These are phyloP conservation scores for Eremothecium cymbalariae DNA, from an alignment of 1,139 yeast species.

Conservation along the genomic window DNA sequence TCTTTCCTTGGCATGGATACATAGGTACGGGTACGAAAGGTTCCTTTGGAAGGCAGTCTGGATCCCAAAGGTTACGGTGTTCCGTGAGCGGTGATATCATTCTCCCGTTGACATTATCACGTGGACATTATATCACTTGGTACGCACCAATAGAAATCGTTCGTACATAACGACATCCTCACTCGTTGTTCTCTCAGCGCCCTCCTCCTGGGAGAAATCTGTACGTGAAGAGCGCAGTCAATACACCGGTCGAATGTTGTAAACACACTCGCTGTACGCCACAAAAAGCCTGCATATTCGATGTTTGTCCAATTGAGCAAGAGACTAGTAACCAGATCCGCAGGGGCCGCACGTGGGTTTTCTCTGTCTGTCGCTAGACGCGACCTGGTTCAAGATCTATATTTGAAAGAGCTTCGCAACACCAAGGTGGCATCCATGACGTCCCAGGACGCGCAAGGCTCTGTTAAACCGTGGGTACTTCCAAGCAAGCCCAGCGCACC, in stretches of 20 bases:
- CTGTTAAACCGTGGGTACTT: constrained; percentile 72
- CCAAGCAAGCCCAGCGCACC: constrained; percentile 73
- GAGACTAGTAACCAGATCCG: constrained; percentile 6
- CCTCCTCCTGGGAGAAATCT: too few relatives aligned
- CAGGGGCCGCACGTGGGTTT: constrained; percentile 11
- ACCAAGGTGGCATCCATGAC: constrained; percentile 78
- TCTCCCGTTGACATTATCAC: too few relatives aligned
- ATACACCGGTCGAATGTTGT: too few relatives aligned
- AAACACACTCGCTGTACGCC: too few relatives aligned
- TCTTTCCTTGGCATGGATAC: too few relatives aligned
- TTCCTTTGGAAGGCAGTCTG: too few relatives aligned
- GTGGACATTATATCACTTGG: not conserved
- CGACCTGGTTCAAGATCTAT: constrained; percentile 73
- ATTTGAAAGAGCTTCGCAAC: constrained; percentile 76
- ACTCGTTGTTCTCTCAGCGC: too few relatives aligned
- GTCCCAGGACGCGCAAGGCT: constrained; percentile 66
- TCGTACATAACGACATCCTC: not conserved
- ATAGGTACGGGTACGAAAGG: too few relatives aligned
- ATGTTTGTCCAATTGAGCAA: constrained; percentile 5
- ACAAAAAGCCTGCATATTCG: too few relatives aligned
- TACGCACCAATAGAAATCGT: constrained; percentile 2
- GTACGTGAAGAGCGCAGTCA: too few relatives aligned
- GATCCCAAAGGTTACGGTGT: too few relatives aligned
- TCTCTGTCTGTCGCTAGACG: constrained; percentile 15
- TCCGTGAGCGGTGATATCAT: too few relatives aligned